Evolutionary conservation across 192 early-diverging fungal genomes (phyloP).

Genomic region (Chytriomyces hyalinus): DNA sequence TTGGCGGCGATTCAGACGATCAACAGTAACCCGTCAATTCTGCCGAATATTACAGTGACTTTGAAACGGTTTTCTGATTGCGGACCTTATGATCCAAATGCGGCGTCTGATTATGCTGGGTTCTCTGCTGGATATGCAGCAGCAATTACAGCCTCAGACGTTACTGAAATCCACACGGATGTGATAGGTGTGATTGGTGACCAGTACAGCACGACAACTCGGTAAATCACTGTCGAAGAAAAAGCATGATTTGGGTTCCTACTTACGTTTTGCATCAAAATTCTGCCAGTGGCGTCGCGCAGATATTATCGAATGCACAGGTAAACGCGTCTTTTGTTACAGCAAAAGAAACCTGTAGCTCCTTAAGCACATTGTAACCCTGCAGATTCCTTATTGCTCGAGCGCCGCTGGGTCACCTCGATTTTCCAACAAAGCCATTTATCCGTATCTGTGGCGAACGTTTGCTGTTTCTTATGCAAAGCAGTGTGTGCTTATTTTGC

Average conservation of each 20-base stretch:
- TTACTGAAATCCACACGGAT: slow-evolving; percentile 9
- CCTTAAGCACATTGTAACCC: too few relatives aligned
- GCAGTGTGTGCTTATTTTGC: not conserved
- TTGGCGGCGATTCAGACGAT: not conserved
- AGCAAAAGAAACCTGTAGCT: too few relatives aligned
- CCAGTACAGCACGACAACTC: slow-evolving; percentile 3
- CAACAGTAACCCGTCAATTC: slow-evolving; percentile 1
- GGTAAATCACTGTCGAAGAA: too few relatives aligned
- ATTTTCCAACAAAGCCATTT: not conserved
- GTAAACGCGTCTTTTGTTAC: not conserved
- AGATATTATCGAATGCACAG: too few relatives aligned
- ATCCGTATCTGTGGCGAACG: slow-evolving; percentile 1
- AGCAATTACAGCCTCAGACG: not conserved
- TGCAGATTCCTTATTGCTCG: slow-evolving; percentile 12
- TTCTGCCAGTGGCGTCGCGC: too few relatives aligned
- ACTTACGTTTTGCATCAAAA: too few relatives aligned
- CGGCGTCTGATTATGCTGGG: not conserved
- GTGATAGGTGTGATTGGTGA: slow-evolving; percentile 19
- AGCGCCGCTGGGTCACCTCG: not conserved
- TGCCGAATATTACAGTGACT: slow-evolving; percentile 5
- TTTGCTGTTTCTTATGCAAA: not conserved
- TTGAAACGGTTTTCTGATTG: slow-evolving; percentile 12
- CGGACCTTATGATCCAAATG: not conserved
- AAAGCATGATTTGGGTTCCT: too few relatives aligned
- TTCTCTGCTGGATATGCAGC: slow-evolving; percentile 1